phyloP scores from a whole-genome alignment of 768 basidiomycete genomes.

The Suillus subluteus region DNA sequence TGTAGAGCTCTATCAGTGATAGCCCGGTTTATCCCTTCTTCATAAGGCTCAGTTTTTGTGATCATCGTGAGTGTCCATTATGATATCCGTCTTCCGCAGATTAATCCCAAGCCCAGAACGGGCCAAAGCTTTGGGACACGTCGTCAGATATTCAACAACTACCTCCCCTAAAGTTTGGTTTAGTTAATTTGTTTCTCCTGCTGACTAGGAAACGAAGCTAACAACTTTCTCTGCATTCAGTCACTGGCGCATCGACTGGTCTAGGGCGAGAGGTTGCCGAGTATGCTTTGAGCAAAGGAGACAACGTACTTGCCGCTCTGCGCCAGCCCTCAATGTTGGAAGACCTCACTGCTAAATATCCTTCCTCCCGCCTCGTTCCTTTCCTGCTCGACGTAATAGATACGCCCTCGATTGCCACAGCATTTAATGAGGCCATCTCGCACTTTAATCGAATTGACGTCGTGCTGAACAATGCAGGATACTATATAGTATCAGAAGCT shows the following conservation, averaged over 20 bases:
- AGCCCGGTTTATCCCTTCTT: neutral
- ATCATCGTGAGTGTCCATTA: neutral
- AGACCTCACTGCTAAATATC: conserved; percentile 34
- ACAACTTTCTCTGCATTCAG: conserved; percentile 24
- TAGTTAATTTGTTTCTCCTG: conserved; percentile 13
- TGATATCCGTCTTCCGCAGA: neutral
- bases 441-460: conserved; percentile 47
- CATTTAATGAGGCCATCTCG: conserved; percentile 38
- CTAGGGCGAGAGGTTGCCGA: conserved; percentile 42
- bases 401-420: conserved; percentile 34
- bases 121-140: neutral
- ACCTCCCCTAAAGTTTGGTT: conserved; percentile 27
- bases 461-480: conserved; percentile 49
- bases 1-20: neutral
- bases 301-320: conserved; percentile 46
- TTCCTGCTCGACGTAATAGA: conserved; percentile 46
- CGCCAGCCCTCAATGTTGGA: conserved; percentile 42
- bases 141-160: conserved; percentile 10
- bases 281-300: conserved; percentile 40
- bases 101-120: neutral
- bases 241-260: conserved; percentile 46
- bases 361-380: conserved; percentile 39
- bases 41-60: neutral
- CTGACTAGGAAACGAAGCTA: neutral
- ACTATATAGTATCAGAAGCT: conserved; percentile 55